Base-by-base conservation (phyloP, 495 filamentous ascomycete genomes). In the Talaromyces stipitatus region DNA sequence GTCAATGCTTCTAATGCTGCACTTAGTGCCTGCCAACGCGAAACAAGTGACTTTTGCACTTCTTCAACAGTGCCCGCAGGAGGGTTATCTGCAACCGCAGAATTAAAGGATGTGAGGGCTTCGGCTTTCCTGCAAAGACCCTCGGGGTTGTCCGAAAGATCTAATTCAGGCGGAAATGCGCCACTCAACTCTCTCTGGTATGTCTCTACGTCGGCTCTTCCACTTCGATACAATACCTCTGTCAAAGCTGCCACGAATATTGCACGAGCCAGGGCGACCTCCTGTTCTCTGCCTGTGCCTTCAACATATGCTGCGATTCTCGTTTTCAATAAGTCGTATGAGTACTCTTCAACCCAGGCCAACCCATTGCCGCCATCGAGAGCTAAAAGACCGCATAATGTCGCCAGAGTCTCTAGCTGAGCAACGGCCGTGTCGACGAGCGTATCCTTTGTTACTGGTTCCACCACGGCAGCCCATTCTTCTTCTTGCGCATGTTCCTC, bases 401-500 rank as follows among this genome's bases (percentile, higher is more conserved):
- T 69, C 2, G 81, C 80, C 55, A 88, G 61, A 2, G 83, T 75
- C 28, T 79, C 78, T 11, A 88, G 59, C 59, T 85, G 81, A 11
- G 85, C 85, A 26, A 85, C 67, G 2, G 79, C 74, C 2, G 85
- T 88, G 43, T 89, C 86, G 1, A 87, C 75, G 1, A 89, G 74
- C 2, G 83, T 78, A 27, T 78, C 72, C 29, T 81, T 77, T 2
- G 84, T 86, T 18, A 86, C 71, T 0, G 85, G 83, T 51, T 84
- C 80, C 9, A 82, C 71, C 29, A 89, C 75, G 1, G 75, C 75
- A 16, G 78, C 84, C 82, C 83, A 86, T 63, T 82, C 74, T 59
- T 82, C 74, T 59, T 82, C 81, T 41, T 80, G 73, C 55, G 73
- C 61, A 22, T 72, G 68, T 1, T 70, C 67, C 6, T 66, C 60